These are phyloP conservation scores for Echria macrotheca DNA, from an alignment of 495 filamentous ascomycete species.

Conservation along the genomic window DNA sequence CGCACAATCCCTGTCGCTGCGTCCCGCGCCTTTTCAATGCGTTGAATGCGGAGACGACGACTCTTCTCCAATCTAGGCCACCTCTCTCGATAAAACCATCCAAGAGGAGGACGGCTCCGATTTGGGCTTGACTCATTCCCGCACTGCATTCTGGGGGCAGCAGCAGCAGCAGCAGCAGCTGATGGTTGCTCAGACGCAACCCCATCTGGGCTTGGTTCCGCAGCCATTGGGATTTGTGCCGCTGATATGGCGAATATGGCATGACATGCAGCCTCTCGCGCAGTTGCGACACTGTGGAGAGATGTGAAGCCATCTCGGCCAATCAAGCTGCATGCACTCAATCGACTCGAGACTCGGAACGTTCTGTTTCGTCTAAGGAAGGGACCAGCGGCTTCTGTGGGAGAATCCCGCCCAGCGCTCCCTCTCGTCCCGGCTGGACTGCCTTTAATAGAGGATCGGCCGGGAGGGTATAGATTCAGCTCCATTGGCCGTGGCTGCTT, in stretches of 20 bases:
- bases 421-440: conserved; percentile 7
- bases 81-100: neutral
- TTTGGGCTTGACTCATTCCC: too few species aligned
- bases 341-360: conserved; percentile 8
- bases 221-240: conserved; percentile 9
- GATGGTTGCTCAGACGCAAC: too few species aligned
- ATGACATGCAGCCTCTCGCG: conserved; percentile 25
- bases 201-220: too few species aligned
- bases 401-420: conserved; percentile 9
- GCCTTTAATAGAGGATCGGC: conserved; percentile 12
- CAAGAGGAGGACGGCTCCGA: too few species aligned
- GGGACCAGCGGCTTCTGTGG: conserved; percentile 14
- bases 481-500: conserved; percentile 17
- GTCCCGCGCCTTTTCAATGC: conserved; percentile 22
- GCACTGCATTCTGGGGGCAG: too few species aligned
- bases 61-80: conserved; percentile 2
- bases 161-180: too few species aligned
- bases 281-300: conserved; percentile 20
- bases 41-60: conserved; percentile 20
- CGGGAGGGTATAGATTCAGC: conserved; percentile 27
- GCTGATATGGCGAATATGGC: conserved; percentile 20
- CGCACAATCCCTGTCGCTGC: conserved; percentile 28
- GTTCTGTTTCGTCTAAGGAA: conserved; percentile 17
- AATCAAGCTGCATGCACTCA: conserved; percentile 19
- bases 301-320: conserved; percentile 6